Evolutionary conservation across 2,329 filamentous ascomycete species (phyloP), one percentile per base, ranked within the genome.

Genomic region (Alternaria angustiovoidea): DNA sequence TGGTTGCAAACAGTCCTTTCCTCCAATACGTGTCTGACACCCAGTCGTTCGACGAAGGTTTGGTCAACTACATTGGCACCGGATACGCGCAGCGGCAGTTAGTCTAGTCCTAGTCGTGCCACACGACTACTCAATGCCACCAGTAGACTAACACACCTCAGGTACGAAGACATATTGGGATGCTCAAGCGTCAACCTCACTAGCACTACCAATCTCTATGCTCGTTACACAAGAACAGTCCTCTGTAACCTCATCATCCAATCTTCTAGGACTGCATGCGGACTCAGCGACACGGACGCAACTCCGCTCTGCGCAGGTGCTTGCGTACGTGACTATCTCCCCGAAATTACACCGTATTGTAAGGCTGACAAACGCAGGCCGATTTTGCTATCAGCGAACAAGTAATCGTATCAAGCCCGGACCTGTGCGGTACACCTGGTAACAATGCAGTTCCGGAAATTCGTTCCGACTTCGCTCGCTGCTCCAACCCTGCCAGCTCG

Each of bases 241-340:
- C 86, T 99, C 66, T 99, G 95, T 85, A 98, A 96, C 83, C 87
- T 92, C 66, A 91, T 99, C 74, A 87, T 99, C 51, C 95, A 99
- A 79, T 94, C 93, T 75, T 98, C 95, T 5, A 88, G 90, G 70
- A 75, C 81, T 11, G 75, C 85, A 26, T 99, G 95, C 80, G 80
- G 81, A 20, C 81, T 96, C 46, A 86, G 89, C 0, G 78, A 84
- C n/a, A 80, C 84, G 30, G 82, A 89, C 42, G 88, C 91, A 5
- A 83, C 84, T 59, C 93, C 95, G 2, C 83, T 98, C 16, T 99
- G 95, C 79, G 95, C 94, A 46, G 91, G 95, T 64, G 90, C 91
- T 65, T 99, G 95, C 79, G 92, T 92, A 82, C 73, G 89, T 83
- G 26, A 32, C 42, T 51, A 49, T 30, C 39, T 54, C 34, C 54